These are phyloP conservation scores for Rutidosis leptorrhynchoides DNA, from an alignment of 129 eudicot species.

Conservation along the genomic window DNA sequence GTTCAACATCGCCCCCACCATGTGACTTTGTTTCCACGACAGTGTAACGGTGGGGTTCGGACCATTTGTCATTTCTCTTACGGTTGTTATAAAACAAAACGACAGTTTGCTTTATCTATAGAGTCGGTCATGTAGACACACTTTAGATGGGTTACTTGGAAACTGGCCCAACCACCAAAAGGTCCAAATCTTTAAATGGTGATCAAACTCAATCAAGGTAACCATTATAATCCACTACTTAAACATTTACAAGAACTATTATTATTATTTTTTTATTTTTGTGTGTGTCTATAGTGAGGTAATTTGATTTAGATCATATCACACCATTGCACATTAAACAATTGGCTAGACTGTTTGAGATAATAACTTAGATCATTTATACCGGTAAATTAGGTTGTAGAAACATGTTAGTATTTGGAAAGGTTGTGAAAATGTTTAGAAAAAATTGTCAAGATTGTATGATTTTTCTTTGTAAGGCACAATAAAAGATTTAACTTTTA, in stretches of 20 bases:
- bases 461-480: too few species aligned
- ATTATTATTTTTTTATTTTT: too few species aligned
- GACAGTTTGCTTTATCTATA: neutral
- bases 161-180: neutral
- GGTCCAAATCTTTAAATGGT: neutral
- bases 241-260: neutral
- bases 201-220: neutral
- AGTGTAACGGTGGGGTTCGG: slow-evolving; percentile 33
- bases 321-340: too few species aligned
- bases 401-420: too few species aligned
- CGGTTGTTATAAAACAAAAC: neutral
- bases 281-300: neutral
- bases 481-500: too few species aligned
- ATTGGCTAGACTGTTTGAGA: neutral
- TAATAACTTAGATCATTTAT: too few species aligned
- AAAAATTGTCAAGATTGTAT: too few species aligned
- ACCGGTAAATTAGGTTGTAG: too few species aligned
- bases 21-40: slow-evolving; percentile 32
- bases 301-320: too few species aligned
- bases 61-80: slow-evolving; percentile 13
- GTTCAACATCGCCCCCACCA: slow-evolving; percentile 38
- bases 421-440: too few species aligned
- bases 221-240: slow-evolving; percentile 16
- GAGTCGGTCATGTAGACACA: neutral
- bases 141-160: neutral